These are phyloP conservation scores for Hyphopichia wangnamkhiaoensis DNA, from an alignment of 1,139 yeast genomes.

Conservation along the genomic window DNA sequence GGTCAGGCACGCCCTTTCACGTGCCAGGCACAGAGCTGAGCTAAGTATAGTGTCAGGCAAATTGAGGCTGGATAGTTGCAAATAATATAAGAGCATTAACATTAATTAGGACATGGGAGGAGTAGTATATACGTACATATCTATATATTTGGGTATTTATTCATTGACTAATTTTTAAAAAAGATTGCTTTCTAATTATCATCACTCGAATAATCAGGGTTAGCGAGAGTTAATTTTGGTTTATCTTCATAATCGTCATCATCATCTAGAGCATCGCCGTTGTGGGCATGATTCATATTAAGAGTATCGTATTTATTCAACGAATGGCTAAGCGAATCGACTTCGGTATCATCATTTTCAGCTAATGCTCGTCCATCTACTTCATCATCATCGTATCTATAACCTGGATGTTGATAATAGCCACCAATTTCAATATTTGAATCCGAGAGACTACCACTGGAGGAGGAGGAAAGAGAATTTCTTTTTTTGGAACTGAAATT, in stretches of 20 bases:
- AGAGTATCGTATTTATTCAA: background rate
- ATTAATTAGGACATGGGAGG: background rate
- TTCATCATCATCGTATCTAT: slow-evolving; percentile 30
- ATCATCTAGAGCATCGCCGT: slow-evolving; percentile 13
- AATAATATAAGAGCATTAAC: background rate
- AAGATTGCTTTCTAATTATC: slow-evolving; percentile 14
- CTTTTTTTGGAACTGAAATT: slow-evolving; percentile 14
- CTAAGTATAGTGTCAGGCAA: background rate
- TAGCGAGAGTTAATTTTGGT: slow-evolving; percentile 63
- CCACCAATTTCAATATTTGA: slow-evolving; percentile 27
- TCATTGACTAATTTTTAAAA: background rate
- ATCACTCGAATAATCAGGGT: slow-evolving; percentile 55
- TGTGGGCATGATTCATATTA: background rate
- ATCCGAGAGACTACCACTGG: slow-evolving; percentile 29
- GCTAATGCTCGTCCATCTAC: slow-evolving; percentile 19
- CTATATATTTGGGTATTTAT: background rate
- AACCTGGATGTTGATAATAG: slow-evolving; percentile 47
- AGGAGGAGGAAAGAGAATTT: slow-evolving; percentile 21
- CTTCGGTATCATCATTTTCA: slow-evolving; percentile 19
- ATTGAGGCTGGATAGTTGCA: background rate
- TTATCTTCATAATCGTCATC: slow-evolving; percentile 39
- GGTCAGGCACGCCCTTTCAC: background rate
- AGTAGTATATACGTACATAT: background rate
- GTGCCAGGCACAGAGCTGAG: background rate
- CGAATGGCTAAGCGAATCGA: slow-evolving; percentile 6